Base-by-base conservation (phyloP, 257 asterid genomes). In the Rehmannia glutinosa region DNA sequence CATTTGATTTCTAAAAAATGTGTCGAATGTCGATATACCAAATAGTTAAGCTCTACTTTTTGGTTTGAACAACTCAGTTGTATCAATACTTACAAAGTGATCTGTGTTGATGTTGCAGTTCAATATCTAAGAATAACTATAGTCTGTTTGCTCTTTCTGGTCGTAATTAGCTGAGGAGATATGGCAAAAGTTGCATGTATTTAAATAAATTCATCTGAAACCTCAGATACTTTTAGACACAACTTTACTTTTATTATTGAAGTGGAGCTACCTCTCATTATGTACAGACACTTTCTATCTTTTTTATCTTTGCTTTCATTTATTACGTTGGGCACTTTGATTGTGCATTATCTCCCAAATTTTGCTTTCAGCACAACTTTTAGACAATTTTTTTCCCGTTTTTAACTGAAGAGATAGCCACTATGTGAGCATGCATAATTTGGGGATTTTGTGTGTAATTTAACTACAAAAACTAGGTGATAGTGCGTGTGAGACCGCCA, bases 401-500 rank as follows among this genome's bases (percentile, higher is more conserved):
- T 67, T 51, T 49, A 57, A 39, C 4, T 41, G 52, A 65, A 73
- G 56, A 67, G 19, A 49, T 23, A 46, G 25, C 42, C 39, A 28
- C 32, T 35, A 63, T 9, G 3, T 39, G 51, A 63, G 53, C 55
- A 54, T 41, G 64, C 49, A 11, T 54, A 11, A 23, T 47, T 54
- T 64, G 61, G n/a, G n/a, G 32, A 61, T 9, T 64, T 56, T 15
- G 36, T 73, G 62, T 45, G 20, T 47, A 42, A 6, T 64, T 32
- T 32, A 57, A 70, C 62, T 13, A 8, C 21, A 39, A 64, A 58
- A 67, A 66, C 23, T 79, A 93, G 97, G 99, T 93, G 9, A 72
- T 93, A 64, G 95, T 93, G 65, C 86, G 99, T 19, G 82, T 93
- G 86, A 88, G 92, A 58, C 99, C 99, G 53, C 89, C 96, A 51